Conservation (phyloP, 2,329 filamentous ascomycete species). For the Camillea tinctor region DNA sequence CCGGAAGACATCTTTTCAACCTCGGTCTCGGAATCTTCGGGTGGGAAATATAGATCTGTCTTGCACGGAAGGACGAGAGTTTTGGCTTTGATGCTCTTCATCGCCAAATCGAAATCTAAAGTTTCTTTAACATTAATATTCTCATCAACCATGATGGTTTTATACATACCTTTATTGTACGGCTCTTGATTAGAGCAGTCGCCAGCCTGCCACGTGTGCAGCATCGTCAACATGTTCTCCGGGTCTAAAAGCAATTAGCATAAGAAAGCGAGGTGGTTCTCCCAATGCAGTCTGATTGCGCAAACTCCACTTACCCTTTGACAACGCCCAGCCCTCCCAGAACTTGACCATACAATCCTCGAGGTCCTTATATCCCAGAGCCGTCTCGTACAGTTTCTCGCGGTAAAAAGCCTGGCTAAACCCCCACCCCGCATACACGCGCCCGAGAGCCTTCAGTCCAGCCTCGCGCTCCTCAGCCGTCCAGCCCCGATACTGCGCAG, state of each 20-base stretch:
- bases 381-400: slow-evolving; percentile 63
- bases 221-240: slow-evolving; percentile 72
- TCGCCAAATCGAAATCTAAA: slow-evolving; percentile 58
- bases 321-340: slow-evolving; percentile 73
- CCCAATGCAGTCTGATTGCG: background rate
- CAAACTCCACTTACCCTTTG: slow-evolving; percentile 49
- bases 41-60: slow-evolving; percentile 80
- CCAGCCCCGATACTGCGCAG: slow-evolving; percentile 46
- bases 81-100: slow-evolving; percentile 70
- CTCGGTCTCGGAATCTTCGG: slow-evolving; percentile 75
- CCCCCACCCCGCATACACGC: slow-evolving; percentile 79
- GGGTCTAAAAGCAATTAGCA: slow-evolving; percentile 49
- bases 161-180: slow-evolving; percentile 51
- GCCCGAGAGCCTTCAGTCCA: slow-evolving; percentile 65
- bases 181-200: slow-evolving; percentile 68
- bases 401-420: slow-evolving; percentile 79
- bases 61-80: slow-evolving; percentile 68
- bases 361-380: slow-evolving; percentile 63
- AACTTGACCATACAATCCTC: slow-evolving; percentile 74
- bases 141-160: background rate
- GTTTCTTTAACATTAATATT: background rate
- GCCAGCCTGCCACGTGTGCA: slow-evolving; percentile 75
- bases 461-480: slow-evolving; percentile 49
- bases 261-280: slow-evolving; percentile 1
- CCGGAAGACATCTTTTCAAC: slow-evolving; percentile 47